Evolutionary conservation across 2,329 filamentous ascomycete species (phyloP).

Genomic region (Scopulariopsis brevicaulis): DNA sequence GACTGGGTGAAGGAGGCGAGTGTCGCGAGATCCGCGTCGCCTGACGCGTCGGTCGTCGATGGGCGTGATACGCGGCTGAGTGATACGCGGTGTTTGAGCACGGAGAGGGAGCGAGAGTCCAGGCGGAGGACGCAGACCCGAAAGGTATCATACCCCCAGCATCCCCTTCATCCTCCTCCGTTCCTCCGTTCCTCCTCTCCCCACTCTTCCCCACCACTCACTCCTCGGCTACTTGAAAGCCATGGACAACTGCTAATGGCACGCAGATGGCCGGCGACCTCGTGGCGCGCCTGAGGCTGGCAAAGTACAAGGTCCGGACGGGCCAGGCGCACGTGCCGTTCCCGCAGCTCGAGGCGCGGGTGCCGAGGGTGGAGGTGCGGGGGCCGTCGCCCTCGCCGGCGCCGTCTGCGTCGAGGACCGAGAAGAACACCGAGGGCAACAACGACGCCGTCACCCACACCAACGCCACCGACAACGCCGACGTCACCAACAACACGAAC

Average conservation of each 20-base stretch:
- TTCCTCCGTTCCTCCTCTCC: neutral
- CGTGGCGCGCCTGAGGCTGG: constrained; percentile 56
- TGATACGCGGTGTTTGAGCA: neutral
- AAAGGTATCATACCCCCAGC: constrained; percentile 15
- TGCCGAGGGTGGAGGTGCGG: constrained; percentile 8
- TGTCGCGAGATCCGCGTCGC: constrained; percentile 7
- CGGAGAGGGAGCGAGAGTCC: neutral
- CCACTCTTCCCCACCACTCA: no score
- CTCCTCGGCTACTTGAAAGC: neutral
- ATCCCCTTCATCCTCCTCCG: neutral
- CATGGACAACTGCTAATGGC: neutral
- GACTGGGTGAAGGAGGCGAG: neutral
- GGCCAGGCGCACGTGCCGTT: constrained; percentile 59
- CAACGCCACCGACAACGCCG: neutral
- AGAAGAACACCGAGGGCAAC: neutral
- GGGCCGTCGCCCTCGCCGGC: constrained; percentile 8
- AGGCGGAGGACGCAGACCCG: constrained; percentile 4
- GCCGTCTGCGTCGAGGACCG: neutral
- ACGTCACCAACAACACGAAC: neutral
- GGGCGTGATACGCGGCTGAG: constrained; percentile 3
- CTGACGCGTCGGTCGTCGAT: constrained; percentile 37
- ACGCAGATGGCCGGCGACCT: constrained; percentile 52
- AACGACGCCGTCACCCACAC: neutral
- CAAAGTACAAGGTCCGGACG: constrained; percentile 64
- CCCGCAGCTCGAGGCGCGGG: constrained; percentile 37